These are phyloP conservation scores for Liquidambar formosana DNA, from an alignment of 164 flowering plant genomes.

Conservation along the genomic window DNA sequence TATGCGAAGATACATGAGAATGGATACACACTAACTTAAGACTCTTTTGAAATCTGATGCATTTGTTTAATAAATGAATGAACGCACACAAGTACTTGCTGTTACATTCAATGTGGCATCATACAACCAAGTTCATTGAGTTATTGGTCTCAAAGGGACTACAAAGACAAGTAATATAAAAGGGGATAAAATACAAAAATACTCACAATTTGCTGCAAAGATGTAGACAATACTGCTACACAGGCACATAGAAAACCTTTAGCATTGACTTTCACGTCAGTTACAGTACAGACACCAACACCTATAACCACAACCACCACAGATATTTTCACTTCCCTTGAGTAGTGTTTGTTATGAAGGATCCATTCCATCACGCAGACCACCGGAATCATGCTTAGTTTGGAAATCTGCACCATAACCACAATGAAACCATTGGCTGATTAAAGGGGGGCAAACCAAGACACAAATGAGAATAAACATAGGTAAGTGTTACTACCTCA, in stretches of 20 bases:
- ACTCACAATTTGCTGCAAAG: conserved; percentile 94
- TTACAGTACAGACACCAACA: conserved; percentile 93
- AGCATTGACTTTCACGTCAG: conserved; percentile 87
- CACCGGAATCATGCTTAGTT: conserved; percentile 82
- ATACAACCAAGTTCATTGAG: too few species aligned
- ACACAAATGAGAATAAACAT: too few species aligned
- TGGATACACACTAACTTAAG: too few species aligned
- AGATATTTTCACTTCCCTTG: conserved; percentile 68
- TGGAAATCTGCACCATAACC: conserved; percentile 63
- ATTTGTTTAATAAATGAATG: too few species aligned
- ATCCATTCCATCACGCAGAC: conserved; percentile 95
- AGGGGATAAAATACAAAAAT: neutral
- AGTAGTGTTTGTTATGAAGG: conserved; percentile 67
- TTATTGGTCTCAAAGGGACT: neutral
- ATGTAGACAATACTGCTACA: conserved; percentile 75
- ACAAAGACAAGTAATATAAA: neutral
- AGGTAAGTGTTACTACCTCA: too few species aligned
- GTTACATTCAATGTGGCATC: too few species aligned
- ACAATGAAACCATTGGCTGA: neutral
- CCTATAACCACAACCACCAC: conserved; percentile 85
- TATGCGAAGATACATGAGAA: too few species aligned
- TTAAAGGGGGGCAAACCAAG: neutral
- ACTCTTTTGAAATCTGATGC: too few species aligned
- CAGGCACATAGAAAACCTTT: conserved; percentile 90
- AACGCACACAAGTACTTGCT: too few species aligned